Evolutionary conservation across 345 rosid species (phyloP).

Genomic region (Geranium rotundifolium): DNA sequence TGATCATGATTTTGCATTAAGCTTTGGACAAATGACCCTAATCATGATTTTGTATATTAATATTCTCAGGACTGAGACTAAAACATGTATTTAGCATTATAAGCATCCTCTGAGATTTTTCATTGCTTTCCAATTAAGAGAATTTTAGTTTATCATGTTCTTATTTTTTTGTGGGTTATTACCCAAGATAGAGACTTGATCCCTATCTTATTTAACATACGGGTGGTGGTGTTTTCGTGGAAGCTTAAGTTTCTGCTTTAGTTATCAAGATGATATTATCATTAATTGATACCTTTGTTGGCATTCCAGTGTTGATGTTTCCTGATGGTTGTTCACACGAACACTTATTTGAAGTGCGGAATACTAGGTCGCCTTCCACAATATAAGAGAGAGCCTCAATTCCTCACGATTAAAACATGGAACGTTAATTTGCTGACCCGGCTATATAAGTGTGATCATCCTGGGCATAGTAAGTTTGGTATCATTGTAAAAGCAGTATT

Average conservation of each 20-base stretch:
- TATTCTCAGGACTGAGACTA: no score
- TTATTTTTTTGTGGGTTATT: background rate
- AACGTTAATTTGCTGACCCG: conserved; percentile 11
- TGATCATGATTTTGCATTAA: no score
- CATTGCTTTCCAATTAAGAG: no score
- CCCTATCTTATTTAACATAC: background rate
- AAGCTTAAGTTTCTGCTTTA: background rate
- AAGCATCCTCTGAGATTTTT: no score
- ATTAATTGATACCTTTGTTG: background rate
- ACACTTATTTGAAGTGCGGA: conserved; percentile 19
- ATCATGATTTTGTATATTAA: no score
- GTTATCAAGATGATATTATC: background rate
- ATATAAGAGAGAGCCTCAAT: conserved; percentile 13
- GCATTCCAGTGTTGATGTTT: conserved; percentile 23
- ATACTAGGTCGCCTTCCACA: conserved; percentile 19
- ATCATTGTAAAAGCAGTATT: background rate
- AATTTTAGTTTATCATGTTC: no score
- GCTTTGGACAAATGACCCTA: no score
- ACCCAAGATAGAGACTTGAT: background rate
- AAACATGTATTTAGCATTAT: no score
- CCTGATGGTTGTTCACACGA: conserved; percentile 18
- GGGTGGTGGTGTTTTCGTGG: background rate
- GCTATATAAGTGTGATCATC: background rate
- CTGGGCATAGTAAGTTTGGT: background rate
- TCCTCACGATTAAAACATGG: conserved; percentile 11